Percentiles rank a stretch among this genome's conserved stretches.
Conservation (phyloP, 768 basidiomycete genomes). For the Phaffia australis region DNA sequence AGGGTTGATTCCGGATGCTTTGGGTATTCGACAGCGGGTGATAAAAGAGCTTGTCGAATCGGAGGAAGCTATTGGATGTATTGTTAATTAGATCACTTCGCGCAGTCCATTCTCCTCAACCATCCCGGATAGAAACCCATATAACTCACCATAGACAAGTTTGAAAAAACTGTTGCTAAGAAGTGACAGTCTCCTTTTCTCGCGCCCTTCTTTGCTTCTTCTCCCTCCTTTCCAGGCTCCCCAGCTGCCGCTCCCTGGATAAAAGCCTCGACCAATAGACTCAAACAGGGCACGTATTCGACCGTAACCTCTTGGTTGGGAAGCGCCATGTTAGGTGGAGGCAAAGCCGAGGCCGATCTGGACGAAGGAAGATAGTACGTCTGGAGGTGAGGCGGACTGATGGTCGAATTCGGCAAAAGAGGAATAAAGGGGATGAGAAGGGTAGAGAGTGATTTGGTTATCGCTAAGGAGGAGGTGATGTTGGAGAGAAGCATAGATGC, state of each 20-base stretch:
- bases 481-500: slow-evolving; percentile 98
- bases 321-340: slow-evolving; percentile 44
- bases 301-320: slow-evolving; percentile 40
- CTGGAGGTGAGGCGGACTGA: slow-evolving; percentile 44
- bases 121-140: too few relatives aligned
- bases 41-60: slow-evolving; percentile 70
- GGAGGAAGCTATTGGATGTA: slow-evolving; percentile 48
- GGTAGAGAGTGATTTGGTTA: slow-evolving; percentile 54
- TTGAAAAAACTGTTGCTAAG: slow-evolving; percentile 86
- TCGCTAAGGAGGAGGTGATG: slow-evolving; percentile 60
- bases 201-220: slow-evolving; percentile 37
- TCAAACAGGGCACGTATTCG: slow-evolving; percentile 46
- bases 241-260: slow-evolving; percentile 51
- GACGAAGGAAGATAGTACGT: slow-evolving; percentile 64
- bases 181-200: slow-evolving; percentile 76
- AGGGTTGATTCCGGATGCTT: slow-evolving; percentile 8
- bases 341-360: slow-evolving; percentile 63
- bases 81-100: too few relatives aligned
- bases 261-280: slow-evolving; percentile 82
- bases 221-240: slow-evolving; percentile 39
- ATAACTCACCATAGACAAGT: slow-evolving; percentile 63
- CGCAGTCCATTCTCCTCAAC: too few relatives aligned
- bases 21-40: slow-evolving; percentile 41
- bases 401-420: slow-evolving; percentile 29
- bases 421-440: slow-evolving; percentile 53